Conservation (phyloP, 257 asterid genomes). For the Salvia hispanica region DNA sequence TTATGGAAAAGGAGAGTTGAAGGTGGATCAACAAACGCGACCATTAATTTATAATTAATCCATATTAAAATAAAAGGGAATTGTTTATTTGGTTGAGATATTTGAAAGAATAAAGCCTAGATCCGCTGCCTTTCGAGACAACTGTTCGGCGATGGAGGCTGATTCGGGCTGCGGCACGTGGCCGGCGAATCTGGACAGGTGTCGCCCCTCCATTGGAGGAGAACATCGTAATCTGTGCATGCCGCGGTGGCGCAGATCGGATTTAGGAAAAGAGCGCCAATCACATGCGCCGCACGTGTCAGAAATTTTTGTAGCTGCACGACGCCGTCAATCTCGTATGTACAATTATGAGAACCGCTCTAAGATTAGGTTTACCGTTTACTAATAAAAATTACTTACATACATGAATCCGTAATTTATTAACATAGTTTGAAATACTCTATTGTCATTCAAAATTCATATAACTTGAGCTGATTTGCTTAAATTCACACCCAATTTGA, state of each 20-base stretch:
- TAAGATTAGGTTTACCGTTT: too few relatives aligned
- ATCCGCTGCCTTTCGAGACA: conserved; percentile 29
- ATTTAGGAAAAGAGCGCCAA: conserved; percentile 2
- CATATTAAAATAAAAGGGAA: background rate
- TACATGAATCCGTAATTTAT: too few relatives aligned
- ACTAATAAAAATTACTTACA: too few relatives aligned
- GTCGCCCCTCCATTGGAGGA: background rate
- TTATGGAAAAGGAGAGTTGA: conserved; percentile 23
- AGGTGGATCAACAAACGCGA: conserved; percentile 14
- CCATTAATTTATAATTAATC: conserved; percentile 26
- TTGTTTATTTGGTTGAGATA: conserved; percentile 13
- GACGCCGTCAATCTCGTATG: conserved; percentile 30
- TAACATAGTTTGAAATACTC: too few relatives aligned
- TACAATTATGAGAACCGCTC: conserved; percentile 2
- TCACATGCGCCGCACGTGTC: conserved; percentile 34
- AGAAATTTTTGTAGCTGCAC: conserved; percentile 18
- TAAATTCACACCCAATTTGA: too few relatives aligned
- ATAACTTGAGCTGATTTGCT: too few relatives aligned
- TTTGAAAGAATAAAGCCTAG: conserved; percentile 19
- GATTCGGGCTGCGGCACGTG: conserved; percentile 42
- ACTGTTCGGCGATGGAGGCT: conserved; percentile 17
- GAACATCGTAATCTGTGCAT: background rate
- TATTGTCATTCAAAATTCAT: too few relatives aligned
- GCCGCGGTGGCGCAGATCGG: background rate
- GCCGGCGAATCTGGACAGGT: background rate